A percentile compares a stretch with the other conserved stretches of the same genome.
phyloP scores from a whole-genome alignment of 2,329 filamentous ascomycete species.

The Botrytis hyacinthi region DNA sequence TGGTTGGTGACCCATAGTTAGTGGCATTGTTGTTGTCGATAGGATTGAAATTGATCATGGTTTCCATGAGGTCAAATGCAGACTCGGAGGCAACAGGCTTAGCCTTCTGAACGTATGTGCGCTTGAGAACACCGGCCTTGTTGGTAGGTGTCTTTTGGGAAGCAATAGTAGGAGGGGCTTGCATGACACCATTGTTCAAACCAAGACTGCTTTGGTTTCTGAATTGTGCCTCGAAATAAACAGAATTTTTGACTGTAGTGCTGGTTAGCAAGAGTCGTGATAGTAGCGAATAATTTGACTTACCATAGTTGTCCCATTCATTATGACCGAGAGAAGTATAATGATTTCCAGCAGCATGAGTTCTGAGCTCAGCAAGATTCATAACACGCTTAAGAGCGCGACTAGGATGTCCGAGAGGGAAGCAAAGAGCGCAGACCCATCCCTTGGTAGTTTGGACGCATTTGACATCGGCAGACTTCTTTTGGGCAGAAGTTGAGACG shows the following conservation, averaged over 20 bases:
- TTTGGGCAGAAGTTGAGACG: neutral
- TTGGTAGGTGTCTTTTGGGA: neutral
- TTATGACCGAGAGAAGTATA: neutral
- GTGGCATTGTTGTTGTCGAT: neutral
- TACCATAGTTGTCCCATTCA: constrained; percentile 3
- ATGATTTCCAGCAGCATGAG: neutral
- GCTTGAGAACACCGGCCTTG: neutral
- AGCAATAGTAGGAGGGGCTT: neutral
- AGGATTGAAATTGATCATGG: neutral
- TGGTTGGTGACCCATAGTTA: neutral
- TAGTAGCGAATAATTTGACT: neutral
- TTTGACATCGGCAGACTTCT: neutral
- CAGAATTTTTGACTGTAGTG: neutral
- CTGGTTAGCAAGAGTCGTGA: neutral
- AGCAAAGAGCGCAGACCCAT: constrained; percentile 18
- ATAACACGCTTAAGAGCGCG: constrained; percentile 9
- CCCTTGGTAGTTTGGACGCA: constrained; percentile 10
- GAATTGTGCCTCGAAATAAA: constrained; percentile 13
- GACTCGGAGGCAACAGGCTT: neutral
- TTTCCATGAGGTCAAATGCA: neutral
- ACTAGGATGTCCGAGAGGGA: constrained; percentile 3
- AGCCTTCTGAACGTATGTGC: constrained; percentile 1
- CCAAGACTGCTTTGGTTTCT: neutral
- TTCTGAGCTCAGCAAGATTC: neutral
- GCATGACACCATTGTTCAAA: neutral